Base-by-base conservation (phyloP, 2,329 filamentous ascomycete genomes). In the Microascus cirrosus region DNA sequence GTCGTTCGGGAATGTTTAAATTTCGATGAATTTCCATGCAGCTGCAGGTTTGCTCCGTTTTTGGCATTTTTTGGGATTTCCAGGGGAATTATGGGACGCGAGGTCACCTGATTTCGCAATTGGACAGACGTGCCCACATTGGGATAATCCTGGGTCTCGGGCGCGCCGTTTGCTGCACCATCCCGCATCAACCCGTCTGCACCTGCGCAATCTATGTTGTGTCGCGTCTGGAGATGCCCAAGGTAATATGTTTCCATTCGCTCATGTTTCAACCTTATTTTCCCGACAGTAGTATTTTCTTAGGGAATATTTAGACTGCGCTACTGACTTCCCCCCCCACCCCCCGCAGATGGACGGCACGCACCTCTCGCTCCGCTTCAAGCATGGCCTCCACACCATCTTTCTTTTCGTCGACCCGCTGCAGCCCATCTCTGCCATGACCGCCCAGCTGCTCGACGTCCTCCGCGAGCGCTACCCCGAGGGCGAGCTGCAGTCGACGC, bases 351-450 rank as follows among this genome's bases (percentile, higher is more conserved):
- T 73, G 22, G 70, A 73, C 60, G 77, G 82, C 52, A 72, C 77
- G n/a, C 74, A 79, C 63, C 76, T 82, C 64, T 89, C 86, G 11
- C 73, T 92, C 58, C 80, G 85, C 60, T 84, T 92, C 73, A 90
- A 90, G 70, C 80, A 87, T 68, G 84, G 86, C 66, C 82, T 83
- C 59, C 81, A 84, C 64, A 91, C 86, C 3, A 76, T 90, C 62
- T 82, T 88, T 64, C 75, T 91, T 59, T 84, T 87, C 61, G 77
- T 86, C 53, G 78, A 83, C 45, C 73, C 83, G 5, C 72, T 78
- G 15, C 77, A 78, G 45, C 70, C 82, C 12, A 82, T 90, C 65
- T 71, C 75, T 18, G 70, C 74, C 1, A 73, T 88, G 59, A 83
- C 83, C 59, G 64, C 74, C 20, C 77, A 83, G 22, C 78, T 92